A percentile compares a stretch with the other conserved stretches of the same genome.
Evolutionary conservation across 768 basidiomycete genomes (phyloP).

Genomic region (Lentinula raphanica): DNA sequence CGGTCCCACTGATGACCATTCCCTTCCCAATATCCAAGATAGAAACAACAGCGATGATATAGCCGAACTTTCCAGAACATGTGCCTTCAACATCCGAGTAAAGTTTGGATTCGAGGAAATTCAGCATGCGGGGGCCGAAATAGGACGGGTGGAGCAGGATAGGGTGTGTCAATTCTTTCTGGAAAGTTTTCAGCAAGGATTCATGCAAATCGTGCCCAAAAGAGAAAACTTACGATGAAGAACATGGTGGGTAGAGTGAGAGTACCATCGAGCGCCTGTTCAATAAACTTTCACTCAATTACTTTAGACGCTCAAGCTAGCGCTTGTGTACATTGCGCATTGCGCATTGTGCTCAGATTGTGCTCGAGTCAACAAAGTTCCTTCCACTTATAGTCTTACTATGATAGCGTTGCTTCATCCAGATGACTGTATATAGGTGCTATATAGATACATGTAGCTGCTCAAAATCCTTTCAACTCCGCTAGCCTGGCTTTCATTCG

Average conservation of each 20-base stretch:
- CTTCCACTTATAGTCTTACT: no score
- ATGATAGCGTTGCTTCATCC: no score
- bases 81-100: conserved; percentile 97
- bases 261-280: not conserved
- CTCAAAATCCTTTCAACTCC: conserved; percentile 42
- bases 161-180: conserved; percentile 98
- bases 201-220: conserved; percentile 5
- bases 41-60: conserved; percentile 88
- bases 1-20: conserved; percentile 85
- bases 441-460: no score
- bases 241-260: conserved; percentile 41
- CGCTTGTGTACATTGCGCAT: no score
- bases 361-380: no score
- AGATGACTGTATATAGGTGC: no score
- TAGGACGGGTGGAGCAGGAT: conserved; percentile 97
- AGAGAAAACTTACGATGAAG: conserved; percentile 55
- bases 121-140: conserved; percentile 93
- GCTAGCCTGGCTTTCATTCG: conserved; percentile 74
- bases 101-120: conserved; percentile 88
- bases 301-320: not conserved
- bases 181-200: conserved; percentile 7
- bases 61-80: conserved; percentile 92
- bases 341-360: no score
- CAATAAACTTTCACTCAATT: not conserved
- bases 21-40: conserved; percentile 91